A percentile compares a stretch with the other conserved stretches of the same genome.
Conservation (phyloP, 2,329 filamentous ascomycete species). For the Ceratocystis papillata region DNA sequence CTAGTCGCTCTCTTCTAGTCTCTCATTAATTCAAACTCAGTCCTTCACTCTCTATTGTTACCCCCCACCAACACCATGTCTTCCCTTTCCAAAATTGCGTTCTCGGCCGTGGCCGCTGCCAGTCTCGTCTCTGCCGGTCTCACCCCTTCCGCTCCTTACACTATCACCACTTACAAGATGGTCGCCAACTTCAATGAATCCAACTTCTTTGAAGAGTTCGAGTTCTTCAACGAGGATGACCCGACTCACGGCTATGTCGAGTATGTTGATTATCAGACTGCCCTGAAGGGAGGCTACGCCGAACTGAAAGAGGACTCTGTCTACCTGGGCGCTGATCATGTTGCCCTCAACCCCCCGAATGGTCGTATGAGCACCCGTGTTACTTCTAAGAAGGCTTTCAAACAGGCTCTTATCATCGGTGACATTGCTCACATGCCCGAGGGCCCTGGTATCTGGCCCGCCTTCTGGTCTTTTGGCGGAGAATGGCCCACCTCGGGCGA, state of each 20-base stretch:
- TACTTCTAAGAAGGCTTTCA: constrained; percentile 54
- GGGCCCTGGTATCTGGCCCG: constrained; percentile 61
- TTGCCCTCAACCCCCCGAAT: constrained; percentile 41
- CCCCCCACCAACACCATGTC: background rate
- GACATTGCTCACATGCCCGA: constrained; percentile 68
- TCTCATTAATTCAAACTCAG: background rate
- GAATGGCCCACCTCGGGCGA: constrained; percentile 61
- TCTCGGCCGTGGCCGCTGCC: constrained; percentile 16
- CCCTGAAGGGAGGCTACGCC: constrained; percentile 48
- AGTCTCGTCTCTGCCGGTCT: background rate
- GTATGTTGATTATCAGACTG: constrained; percentile 50
- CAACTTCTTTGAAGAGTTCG: constrained; percentile 49
- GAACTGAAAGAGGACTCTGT: constrained; percentile 44
- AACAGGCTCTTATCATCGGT: constrained; percentile 57
- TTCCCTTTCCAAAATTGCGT: constrained; percentile 18
- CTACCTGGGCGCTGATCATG: constrained; percentile 60
- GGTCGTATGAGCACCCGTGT: constrained; percentile 66
- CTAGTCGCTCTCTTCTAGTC: constrained; percentile 2
- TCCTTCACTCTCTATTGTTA: background rate
- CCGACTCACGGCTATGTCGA: constrained; percentile 66
- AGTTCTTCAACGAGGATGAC: constrained; percentile 48
- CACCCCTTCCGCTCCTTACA: background rate
- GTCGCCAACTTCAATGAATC: constrained; percentile 39
- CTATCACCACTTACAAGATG: constrained; percentile 35
- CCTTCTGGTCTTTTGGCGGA: constrained; percentile 58